Conservation (phyloP, 345 rosid genomes). For the Citrus sinensis region DNA sequence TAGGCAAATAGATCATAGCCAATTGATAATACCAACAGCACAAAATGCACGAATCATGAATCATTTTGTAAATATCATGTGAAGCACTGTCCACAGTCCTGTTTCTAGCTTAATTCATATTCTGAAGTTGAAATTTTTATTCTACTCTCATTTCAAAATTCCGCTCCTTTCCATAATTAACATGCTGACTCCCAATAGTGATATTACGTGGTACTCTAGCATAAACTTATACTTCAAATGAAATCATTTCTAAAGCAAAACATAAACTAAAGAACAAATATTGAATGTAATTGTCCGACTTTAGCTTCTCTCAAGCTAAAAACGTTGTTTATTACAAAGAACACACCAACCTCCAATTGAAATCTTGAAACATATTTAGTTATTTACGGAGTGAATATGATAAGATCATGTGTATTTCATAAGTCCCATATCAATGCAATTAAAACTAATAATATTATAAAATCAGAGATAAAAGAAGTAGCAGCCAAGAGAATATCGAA, state of each 20-base stretch:
- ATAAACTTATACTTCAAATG: neutral
- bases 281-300: neutral
- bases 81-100: neutral
- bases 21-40: slow-evolving; percentile 67
- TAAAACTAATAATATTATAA: too few relatives aligned
- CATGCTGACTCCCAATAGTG: too few relatives aligned
- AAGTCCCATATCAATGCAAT: too few relatives aligned
- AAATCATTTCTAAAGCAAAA: neutral
- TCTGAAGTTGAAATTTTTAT: neutral
- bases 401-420: neutral
- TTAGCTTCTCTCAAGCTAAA: neutral
- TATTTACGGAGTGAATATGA: neutral
- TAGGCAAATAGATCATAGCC: slow-evolving; percentile 10
- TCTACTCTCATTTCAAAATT: neutral
- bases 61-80: too few relatives aligned
- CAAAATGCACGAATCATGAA: slow-evolving; percentile 63
- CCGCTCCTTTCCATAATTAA: neutral
- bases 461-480: too few relatives aligned
- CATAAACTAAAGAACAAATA: neutral
- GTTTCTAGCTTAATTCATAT: neutral
- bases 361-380: too few relatives aligned
- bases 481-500: too few relatives aligned
- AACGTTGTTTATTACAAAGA: neutral
- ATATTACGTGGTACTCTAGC: neutral
- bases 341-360: too few relatives aligned